These are phyloP conservation scores for Syzygium syzygioides DNA, from an alignment of 441 rosid species.

Conservation along the genomic window DNA sequence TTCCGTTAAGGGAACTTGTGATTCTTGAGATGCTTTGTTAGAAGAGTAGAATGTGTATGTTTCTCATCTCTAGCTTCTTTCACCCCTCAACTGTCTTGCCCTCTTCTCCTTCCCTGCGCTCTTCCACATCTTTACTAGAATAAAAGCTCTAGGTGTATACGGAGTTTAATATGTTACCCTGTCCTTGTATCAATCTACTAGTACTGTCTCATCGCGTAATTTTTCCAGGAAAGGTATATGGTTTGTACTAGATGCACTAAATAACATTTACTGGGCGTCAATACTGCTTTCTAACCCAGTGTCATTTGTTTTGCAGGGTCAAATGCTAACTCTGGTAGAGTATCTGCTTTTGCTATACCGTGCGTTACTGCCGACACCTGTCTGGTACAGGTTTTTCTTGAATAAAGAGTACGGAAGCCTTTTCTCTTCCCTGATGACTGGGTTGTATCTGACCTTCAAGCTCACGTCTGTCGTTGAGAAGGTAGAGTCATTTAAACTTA, in stretches of 20 bases:
- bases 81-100: not conserved
- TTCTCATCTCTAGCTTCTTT: not conserved
- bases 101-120: not conserved
- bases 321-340: constrained; percentile 67
- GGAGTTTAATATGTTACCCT: not conserved
- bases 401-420: constrained; percentile 83
- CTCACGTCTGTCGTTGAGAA: constrained; percentile 74
- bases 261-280: not conserved
- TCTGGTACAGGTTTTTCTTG: constrained; percentile 83
- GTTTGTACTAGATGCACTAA: not conserved
- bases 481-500: constrained; percentile 23
- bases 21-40: not conserved
- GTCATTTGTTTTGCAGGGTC: constrained; percentile 40
- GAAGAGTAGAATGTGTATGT: not conserved
- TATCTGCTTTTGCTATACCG: constrained; percentile 66
- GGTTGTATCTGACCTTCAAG: constrained; percentile 72
- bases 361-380: constrained; percentile 71
- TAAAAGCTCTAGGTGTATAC: not conserved
- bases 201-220: not conserved
- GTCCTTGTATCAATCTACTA: not conserved
- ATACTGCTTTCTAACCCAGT: not conserved
- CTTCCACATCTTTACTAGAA: not conserved
- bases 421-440: constrained; percentile 76
- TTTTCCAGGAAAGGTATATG: not conserved
- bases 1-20: not conserved